A percentile compares a stretch with the other conserved stretches of the same genome.
phyloP scores from a whole-genome alignment of 208 protist species.

The Trypanosoma caninum region DNA sequence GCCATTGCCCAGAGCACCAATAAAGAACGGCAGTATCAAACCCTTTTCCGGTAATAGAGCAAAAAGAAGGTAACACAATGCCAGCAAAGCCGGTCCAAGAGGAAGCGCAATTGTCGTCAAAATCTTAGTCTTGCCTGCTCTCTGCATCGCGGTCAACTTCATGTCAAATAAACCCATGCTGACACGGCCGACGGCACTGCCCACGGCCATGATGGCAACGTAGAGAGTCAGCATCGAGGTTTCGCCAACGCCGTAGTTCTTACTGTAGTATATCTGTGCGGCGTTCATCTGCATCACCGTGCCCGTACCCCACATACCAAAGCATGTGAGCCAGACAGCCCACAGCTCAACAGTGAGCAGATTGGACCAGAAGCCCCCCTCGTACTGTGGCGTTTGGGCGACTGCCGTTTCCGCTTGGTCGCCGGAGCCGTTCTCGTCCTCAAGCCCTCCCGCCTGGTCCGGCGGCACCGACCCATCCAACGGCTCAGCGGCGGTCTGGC shows the following conservation, averaged over 20 bases:
- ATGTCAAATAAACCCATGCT: constrained; percentile 58
- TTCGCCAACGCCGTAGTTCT: constrained; percentile 43
- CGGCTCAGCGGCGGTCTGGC: too few species aligned
- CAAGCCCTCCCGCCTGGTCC: too few species aligned
- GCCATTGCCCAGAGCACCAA: too few species aligned
- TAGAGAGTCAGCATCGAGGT: constrained; percentile 34
- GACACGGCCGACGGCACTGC: constrained; percentile 56
- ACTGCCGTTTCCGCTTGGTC: not conserved
- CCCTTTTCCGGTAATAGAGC: too few species aligned
- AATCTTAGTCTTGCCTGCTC: too few species aligned
- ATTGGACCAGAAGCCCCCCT: constrained; percentile 20
- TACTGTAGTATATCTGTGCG: constrained; percentile 70
- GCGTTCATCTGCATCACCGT: constrained; percentile 64
- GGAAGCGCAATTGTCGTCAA: too few species aligned
- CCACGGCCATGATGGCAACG: constrained; percentile 51
- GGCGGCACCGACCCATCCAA: too few species aligned
- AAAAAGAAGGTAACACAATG: too few species aligned
- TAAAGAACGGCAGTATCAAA: too few species aligned
- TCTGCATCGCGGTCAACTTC: too few species aligned
- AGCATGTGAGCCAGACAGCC: constrained; percentile 54
- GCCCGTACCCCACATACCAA: constrained; percentile 61
- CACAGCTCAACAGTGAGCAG: constrained; percentile 48
- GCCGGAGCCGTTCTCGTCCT: too few species aligned
- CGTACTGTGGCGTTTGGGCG: constrained; percentile 26
- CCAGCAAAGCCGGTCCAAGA: too few species aligned